These are phyloP conservation scores for Fermentozyma sake DNA, from an alignment of 1,139 yeast genomes.

Conservation along the genomic window DNA sequence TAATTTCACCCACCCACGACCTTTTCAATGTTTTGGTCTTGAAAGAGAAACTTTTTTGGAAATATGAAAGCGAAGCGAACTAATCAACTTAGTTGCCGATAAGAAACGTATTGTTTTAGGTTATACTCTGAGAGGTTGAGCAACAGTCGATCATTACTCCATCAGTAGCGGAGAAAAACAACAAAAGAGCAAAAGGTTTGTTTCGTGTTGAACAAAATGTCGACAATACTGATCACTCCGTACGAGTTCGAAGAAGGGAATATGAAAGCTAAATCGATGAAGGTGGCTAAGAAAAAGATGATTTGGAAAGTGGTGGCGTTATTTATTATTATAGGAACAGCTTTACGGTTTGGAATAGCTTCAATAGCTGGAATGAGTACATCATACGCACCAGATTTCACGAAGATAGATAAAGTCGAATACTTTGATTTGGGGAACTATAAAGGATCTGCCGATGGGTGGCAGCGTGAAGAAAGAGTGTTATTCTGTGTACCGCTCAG, in stretches of 20 bases:
- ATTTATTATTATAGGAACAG: background rate
- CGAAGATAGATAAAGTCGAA: conserved; percentile 20
- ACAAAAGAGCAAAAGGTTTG: too few relatives aligned
- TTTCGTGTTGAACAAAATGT: too few relatives aligned
- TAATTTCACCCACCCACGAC: too few relatives aligned
- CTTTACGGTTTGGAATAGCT: background rate
- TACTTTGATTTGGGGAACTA: conserved; percentile 46
- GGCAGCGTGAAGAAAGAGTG: conserved; percentile 53
- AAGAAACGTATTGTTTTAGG: too few relatives aligned
- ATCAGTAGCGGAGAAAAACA: too few relatives aligned
- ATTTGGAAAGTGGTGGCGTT: background rate
- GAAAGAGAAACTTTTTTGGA: too few relatives aligned
- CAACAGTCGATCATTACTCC: too few relatives aligned
- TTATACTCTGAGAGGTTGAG: too few relatives aligned
- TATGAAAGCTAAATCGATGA: too few relatives aligned
- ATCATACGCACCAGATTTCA: conserved; percentile 17
- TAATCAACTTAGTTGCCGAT: too few relatives aligned
- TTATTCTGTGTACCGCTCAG: conserved; percentile 56
- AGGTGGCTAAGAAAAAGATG: conserved; percentile 1
- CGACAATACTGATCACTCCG: conserved; percentile 13
- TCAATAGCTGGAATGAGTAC: conserved; percentile 3
- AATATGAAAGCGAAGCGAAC: too few relatives aligned
- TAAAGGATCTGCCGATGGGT: conserved; percentile 44
- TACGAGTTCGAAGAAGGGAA: conserved; percentile 13
- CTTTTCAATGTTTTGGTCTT: too few relatives aligned